Conservation (phyloP, 176 grass and related monocot species). For the Triticum timopheevii region DNA sequence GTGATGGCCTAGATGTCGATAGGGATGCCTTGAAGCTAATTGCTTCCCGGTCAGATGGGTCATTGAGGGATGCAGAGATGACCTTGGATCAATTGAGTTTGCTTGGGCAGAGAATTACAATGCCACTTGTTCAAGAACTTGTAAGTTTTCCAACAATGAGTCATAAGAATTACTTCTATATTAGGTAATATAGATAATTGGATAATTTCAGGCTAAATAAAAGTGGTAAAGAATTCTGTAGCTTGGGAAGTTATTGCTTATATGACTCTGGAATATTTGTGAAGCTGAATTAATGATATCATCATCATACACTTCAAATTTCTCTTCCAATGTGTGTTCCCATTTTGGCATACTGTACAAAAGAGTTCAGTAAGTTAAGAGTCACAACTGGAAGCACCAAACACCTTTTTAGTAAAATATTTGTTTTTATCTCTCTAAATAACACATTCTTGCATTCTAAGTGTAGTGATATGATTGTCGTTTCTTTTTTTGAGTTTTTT, state of each 20-base stretch:
- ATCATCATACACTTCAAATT: not conserved
- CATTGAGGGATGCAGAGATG: slow-evolving; percentile 93
- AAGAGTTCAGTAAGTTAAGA: not conserved
- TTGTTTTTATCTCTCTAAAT: not conserved
- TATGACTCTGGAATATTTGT: not conserved
- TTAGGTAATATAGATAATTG: not conserved
- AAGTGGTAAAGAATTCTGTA: not conserved
- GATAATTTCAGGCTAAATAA: slow-evolving; percentile 9
- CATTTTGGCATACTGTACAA: not conserved
- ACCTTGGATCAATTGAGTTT: slow-evolving; percentile 93
- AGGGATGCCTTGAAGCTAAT: slow-evolving; percentile 91
- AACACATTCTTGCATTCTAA: slow-evolving; percentile 16
- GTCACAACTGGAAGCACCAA: not conserved
- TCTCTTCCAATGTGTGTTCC: not conserved
- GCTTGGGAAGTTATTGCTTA: not conserved
- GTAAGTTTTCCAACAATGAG: slow-evolving; percentile 54
- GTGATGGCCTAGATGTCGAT: slow-evolving; percentile 86
- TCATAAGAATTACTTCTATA: slow-evolving; percentile 16
- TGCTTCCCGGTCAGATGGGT: slow-evolving; percentile 89
- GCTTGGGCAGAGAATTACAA: slow-evolving; percentile 86
- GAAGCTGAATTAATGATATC: not conserved
- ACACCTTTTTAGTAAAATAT: not conserved
- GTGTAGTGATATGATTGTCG: not conserved
- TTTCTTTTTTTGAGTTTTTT: not conserved
- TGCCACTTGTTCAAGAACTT: slow-evolving; percentile 91